phyloP scores from a whole-genome alignment of 164 flowering plant species.

The grape (Vitis vinifera) region DNA sequence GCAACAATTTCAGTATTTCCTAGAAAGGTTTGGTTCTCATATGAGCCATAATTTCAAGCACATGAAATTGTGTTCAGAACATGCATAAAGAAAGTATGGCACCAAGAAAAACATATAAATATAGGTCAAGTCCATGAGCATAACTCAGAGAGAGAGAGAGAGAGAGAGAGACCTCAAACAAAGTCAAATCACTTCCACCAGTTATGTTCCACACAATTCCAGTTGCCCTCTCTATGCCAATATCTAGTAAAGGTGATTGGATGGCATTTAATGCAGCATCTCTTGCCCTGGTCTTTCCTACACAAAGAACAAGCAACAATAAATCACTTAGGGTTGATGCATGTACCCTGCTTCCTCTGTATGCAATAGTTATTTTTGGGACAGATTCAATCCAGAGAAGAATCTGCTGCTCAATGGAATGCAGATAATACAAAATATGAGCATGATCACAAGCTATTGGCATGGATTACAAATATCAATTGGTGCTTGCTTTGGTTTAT shows the following conservation, averaged over 20 bases:
- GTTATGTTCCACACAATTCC: slow-evolving; percentile 98
- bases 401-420: too few species aligned
- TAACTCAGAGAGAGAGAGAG: not conserved
- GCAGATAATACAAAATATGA: too few species aligned
- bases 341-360: not conserved
- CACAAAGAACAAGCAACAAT: slow-evolving; percentile 10
- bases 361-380: not conserved
- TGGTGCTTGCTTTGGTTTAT: too few species aligned
- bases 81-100: not conserved
- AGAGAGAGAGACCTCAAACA: slow-evolving; percentile 61
- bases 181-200: slow-evolving; percentile 89
- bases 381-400: too few species aligned
- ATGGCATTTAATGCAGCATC: slow-evolving; percentile 97
- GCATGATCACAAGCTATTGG: too few species aligned
- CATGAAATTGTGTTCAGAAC: not conserved
- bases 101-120: not conserved
- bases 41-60: not conserved
- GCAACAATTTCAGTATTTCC: too few species aligned
- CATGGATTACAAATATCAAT: too few species aligned
- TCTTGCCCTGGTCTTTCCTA: slow-evolving; percentile 93
- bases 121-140: not conserved
- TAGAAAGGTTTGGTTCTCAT: too few species aligned
- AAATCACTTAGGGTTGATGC: not conserved
- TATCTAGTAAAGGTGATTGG: slow-evolving; percentile 87
- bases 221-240: slow-evolving; percentile 95